phyloP scores from a whole-genome alignment of 192 early-diverging fungal species.

The Backusella westeae region DNA sequence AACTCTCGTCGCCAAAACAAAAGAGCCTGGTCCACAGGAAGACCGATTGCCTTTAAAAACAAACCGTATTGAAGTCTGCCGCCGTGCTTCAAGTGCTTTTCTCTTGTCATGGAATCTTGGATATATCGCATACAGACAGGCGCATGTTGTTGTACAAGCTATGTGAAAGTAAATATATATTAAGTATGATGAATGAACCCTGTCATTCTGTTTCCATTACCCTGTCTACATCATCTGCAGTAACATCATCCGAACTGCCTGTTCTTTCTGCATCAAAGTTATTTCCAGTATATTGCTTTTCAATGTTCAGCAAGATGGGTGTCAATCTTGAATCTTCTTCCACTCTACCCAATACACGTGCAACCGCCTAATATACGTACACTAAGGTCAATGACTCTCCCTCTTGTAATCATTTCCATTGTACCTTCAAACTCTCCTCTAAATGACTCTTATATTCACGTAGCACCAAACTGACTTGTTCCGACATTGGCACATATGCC shows the following conservation, averaged over 20 bases:
- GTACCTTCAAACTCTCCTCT: constrained; percentile 46
- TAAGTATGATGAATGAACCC: not conserved
- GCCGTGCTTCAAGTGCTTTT: constrained; percentile 83
- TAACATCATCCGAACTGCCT: constrained; percentile 45
- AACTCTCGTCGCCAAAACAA: constrained; percentile 91
- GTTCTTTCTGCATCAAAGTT: constrained; percentile 46
- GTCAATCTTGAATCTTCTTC: constrained; percentile 90
- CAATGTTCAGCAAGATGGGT: constrained; percentile 84
- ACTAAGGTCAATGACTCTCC: not conserved
- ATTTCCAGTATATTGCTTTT: constrained; percentile 75
- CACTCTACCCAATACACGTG: constrained; percentile 77
- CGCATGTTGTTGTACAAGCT: constrained; percentile 66
- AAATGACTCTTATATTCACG: constrained; percentile 75
- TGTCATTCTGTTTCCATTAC: constrained; percentile 17
- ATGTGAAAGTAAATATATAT: not conserved
- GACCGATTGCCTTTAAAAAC: constrained; percentile 94
- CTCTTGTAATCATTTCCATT: not conserved
- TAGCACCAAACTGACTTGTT: constrained; percentile 71
- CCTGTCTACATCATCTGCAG: constrained; percentile 64
- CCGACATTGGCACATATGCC: constrained; percentile 71
- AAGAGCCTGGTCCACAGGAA: constrained; percentile 86
- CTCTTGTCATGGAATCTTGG: constrained; percentile 62
- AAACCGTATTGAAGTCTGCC: constrained; percentile 91
- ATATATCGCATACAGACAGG: constrained; percentile 92
- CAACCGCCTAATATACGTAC: constrained; percentile 51